Evolutionary conservation across 176 grass and related monocot species (phyloP), one percentile per base, ranked within the genome.

Genomic region (Canna indica): DNA sequence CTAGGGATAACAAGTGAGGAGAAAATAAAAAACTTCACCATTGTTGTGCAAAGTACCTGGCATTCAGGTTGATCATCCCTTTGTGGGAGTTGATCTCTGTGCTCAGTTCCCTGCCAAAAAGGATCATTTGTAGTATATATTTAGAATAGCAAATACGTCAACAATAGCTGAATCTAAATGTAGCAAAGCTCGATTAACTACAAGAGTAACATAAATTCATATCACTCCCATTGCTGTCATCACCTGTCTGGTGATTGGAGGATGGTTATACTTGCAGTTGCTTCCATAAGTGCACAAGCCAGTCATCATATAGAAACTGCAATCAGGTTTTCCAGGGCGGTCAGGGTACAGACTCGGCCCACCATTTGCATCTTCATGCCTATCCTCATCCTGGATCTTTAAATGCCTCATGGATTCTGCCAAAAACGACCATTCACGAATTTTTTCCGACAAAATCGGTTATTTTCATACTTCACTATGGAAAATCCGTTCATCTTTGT

Each of bases 11-110:
- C 25, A 22, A 53, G 13, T 8, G 27, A 24, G 9, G 5, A 74
- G 1, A 9, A 48, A 48, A 44, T 2, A 52, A 25, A 47, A 25
- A 50, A 65, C 13, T 52, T 38, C 22, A 16, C 11, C 13, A 20
- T 7, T 24, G 17, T 48, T 9, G n/a, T 46, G n/a, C 12, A 18
- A 24, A n/a, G 34, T 72, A 85, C 83, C 73, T 85, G 83, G 65
- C 83, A 85, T 57, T 85, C 78, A n/a, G 83, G 83, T 74, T 81
- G 83, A 31, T 78, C 83, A 72, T 85, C 83, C 73, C 83, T 74
- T 71, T 81, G 78, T 46, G 83, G 83, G 27, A 85, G 78, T 64
- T 77, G 73, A 44, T 73, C 83, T 7, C 31, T 69, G 56, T 69
- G 76, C 22, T 68, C 77, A 67, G 58, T 25, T 35, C 59, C 83